phyloP scores from a whole-genome alignment of 208 protist species.

The Vickermania spadyakhi region DNA sequence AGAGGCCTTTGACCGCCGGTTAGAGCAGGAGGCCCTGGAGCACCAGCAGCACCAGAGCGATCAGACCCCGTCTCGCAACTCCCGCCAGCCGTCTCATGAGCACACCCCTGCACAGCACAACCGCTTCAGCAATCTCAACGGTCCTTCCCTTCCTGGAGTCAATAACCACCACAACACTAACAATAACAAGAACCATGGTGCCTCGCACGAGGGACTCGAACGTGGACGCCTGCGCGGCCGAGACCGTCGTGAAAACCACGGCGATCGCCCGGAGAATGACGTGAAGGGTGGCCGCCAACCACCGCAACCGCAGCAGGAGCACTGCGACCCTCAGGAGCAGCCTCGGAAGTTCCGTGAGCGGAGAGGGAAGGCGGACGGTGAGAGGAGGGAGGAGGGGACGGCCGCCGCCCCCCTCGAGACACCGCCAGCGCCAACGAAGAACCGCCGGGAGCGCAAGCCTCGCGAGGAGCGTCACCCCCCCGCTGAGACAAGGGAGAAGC shows the following conservation, averaged over 20 bases:
- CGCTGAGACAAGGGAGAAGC: not conserved
- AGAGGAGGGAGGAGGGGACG: too few species aligned
- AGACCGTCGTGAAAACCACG: not conserved
- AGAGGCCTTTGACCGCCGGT: conserved; percentile 12
- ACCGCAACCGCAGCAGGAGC: too few species aligned
- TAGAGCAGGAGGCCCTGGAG: conserved; percentile 18
- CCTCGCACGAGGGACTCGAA: conserved; percentile 9
- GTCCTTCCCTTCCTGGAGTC: not conserved
- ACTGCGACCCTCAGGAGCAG: not conserved
- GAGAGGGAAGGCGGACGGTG: too few species aligned
- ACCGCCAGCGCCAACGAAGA: conserved; percentile 9
- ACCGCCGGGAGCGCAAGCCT: conserved; percentile 10
- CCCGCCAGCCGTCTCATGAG: not conserved
- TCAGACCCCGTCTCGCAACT: not conserved
- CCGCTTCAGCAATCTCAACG: not conserved
- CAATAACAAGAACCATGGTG: too few species aligned
- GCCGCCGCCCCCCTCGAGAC: conserved; percentile 4
- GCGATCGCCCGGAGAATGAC: not conserved
- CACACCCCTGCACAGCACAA: not conserved
- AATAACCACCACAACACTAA: not conserved
- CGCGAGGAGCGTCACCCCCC: conserved; percentile 14
- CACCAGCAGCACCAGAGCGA: conserved; percentile 5
- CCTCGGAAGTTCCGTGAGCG: too few species aligned
- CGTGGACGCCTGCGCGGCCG: not conserved
- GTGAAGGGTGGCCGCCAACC: not conserved